Conservation (phyloP, 1,284 basidiomycete genomes). For the Spongispora temasekensis region DNA sequence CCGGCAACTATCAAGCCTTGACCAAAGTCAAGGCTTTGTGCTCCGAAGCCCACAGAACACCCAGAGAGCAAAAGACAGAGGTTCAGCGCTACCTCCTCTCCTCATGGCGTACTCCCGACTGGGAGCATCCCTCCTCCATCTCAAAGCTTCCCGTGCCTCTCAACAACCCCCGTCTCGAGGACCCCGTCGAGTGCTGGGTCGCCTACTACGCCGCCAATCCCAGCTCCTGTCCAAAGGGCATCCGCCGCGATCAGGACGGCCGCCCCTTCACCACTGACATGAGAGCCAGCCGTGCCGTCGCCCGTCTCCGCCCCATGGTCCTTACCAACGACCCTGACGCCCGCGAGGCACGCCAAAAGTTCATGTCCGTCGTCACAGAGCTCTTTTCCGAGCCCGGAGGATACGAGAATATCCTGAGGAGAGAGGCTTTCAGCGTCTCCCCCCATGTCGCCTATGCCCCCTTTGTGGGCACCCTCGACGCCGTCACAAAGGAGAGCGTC, state of each 20-base stretch:
- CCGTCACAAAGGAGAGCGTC: conserved; percentile 31
- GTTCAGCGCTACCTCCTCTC: conserved; percentile 41
- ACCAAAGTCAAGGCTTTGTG: conserved; percentile 40
- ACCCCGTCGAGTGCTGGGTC: conserved; percentile 45
- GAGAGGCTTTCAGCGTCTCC: conserved; percentile 37
- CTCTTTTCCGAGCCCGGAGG: conserved; percentile 40
- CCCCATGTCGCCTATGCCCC: conserved; percentile 32
- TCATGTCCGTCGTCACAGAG: conserved; percentile 39
- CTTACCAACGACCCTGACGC: conserved; percentile 29
- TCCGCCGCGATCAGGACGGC: conserved; percentile 40
- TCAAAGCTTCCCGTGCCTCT: conserved; percentile 28
- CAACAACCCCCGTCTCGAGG: conserved; percentile 47
- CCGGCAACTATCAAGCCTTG: conserved; percentile 40
- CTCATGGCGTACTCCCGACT: conserved; percentile 39
- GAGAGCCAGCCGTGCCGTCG: conserved; percentile 44
- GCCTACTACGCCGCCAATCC: conserved; percentile 43
- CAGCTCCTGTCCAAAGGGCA: conserved; percentile 47
- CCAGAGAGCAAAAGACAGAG: conserved; percentile 38
- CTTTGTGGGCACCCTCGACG: conserved; percentile 26
- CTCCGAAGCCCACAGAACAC: conserved; percentile 39
- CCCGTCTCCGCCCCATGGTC: conserved; percentile 42
- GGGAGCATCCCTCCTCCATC: conserved; percentile 34
- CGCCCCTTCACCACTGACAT: conserved; percentile 43
- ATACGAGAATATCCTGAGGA: conserved; percentile 39
- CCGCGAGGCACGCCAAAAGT: conserved; percentile 39